phyloP scores from a whole-genome alignment of 2,329 filamentous ascomycete genomes.

The Xylaria sp. region DNA sequence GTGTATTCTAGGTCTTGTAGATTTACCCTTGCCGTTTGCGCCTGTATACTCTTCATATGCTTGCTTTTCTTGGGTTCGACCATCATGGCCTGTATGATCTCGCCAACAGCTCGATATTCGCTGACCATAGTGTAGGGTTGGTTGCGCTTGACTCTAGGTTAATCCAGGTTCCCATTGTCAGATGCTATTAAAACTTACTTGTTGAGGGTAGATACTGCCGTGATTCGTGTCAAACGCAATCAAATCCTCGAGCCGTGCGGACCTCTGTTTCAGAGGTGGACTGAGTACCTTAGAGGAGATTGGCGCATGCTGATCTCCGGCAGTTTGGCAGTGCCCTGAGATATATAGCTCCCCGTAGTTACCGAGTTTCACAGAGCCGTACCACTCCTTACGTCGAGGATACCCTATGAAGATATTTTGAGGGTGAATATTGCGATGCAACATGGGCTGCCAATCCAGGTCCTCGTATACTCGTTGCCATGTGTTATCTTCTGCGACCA shows the following conservation, averaged over 20 bases:
- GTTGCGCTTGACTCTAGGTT: constrained; percentile 37
- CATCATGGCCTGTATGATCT: constrained; percentile 50
- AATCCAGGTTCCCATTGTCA: constrained; percentile 14
- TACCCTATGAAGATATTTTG: constrained; percentile 63
- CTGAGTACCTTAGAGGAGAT: constrained; percentile 43
- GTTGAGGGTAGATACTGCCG: constrained; percentile 42
- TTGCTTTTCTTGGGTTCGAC: constrained; percentile 33
- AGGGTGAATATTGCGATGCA: constrained; percentile 60
- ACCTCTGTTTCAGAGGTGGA: constrained; percentile 33
- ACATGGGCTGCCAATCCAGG: constrained; percentile 61
- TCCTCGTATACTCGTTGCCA: constrained; percentile 43
- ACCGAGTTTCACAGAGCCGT: constrained; percentile 65
- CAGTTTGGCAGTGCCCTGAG: constrained; percentile 50
- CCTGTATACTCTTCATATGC: constrained; percentile 36
- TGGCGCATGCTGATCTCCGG: constrained; percentile 23
- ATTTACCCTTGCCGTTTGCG: constrained; percentile 27
- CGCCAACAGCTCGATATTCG: constrained; percentile 47
- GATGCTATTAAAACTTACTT: constrained; percentile 38
- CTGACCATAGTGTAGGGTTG: constrained; percentile 49
- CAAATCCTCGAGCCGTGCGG: constrained; percentile 37
- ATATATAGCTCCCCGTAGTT: constrained; percentile 56
- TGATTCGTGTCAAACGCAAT: constrained; percentile 31
- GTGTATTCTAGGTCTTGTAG: constrained; percentile 39
- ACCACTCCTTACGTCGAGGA: constrained; percentile 59
- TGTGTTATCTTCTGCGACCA: constrained; percentile 17